Percentiles rank a stretch among this genome's conserved stretches.
These are phyloP conservation scores for Fusarium gaditjirri DNA, from an alignment of 2,329 filamentous ascomycete species.

Conservation along the genomic window DNA sequence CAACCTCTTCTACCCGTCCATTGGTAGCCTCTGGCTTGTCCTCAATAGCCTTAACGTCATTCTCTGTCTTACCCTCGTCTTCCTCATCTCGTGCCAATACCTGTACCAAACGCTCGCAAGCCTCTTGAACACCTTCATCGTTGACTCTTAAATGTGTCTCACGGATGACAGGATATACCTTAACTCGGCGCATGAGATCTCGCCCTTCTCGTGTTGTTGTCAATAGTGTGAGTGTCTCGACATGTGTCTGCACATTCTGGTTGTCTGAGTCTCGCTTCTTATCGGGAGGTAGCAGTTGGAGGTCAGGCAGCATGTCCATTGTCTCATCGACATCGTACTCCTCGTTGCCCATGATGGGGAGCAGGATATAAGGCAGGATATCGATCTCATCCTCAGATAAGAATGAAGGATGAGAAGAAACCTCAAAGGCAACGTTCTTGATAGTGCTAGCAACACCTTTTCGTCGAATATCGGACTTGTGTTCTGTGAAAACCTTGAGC, in stretches of 20 bases:
- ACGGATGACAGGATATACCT: conserved; percentile 89
- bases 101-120: conserved; percentile 89
- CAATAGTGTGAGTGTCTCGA: conserved; percentile 87
- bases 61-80: conserved; percentile 48
- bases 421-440: conserved; percentile 91
- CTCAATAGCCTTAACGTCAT: conserved; percentile 49
- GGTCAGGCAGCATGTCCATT: conserved; percentile 85
- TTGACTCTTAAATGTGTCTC: conserved; percentile 84
- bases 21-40: conserved; percentile 53
- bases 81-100: conserved; percentile 85
- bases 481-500: conserved; percentile 93
- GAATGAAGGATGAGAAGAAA: conserved; percentile 76
- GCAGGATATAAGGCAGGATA: conserved; percentile 86
- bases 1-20: conserved; percentile 55
- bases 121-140: conserved; percentile 83
- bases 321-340: conserved; percentile 90
- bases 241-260: conserved; percentile 83
- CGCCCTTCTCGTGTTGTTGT: conserved; percentile 81
- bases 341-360: conserved; percentile 89
- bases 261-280: conserved; percentile 84
- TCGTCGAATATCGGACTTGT: conserved; percentile 82
- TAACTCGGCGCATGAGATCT: conserved; percentile 77
- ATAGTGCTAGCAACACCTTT: conserved; percentile 97
- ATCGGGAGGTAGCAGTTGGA: conserved; percentile 89
- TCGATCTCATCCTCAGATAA: conserved; percentile 79